Evolutionary conservation across 148 eudicot species (phyloP).

Genomic region (Chenopodium suecicum): DNA sequence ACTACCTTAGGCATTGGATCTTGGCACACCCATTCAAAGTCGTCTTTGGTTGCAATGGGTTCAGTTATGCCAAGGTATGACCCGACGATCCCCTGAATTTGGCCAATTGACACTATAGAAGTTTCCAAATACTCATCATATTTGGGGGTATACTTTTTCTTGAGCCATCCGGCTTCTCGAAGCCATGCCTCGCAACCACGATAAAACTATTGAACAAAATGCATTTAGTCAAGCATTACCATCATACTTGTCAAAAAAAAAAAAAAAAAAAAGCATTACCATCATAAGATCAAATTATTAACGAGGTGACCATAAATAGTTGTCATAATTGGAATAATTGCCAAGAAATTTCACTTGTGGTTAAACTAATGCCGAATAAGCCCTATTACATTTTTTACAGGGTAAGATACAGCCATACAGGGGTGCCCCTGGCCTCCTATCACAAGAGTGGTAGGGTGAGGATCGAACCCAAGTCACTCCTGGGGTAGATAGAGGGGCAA

Average conservation of each 20-base stretch:
- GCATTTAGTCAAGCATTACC: background rate
- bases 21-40: slow-evolving; percentile 33
- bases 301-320: background rate
- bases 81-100: slow-evolving; percentile 3
- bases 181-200: slow-evolving; percentile 26
- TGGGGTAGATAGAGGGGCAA: too few species aligned
- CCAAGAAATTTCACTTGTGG: too few species aligned
- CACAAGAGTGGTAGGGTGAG: too few species aligned
- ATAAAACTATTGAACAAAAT: slow-evolving; percentile 26
- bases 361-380: too few species aligned
- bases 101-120: slow-evolving; percentile 16
- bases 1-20: slow-evolving; percentile 28
- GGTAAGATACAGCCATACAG: too few species aligned
- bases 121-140: slow-evolving; percentile 37
- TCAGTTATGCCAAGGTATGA: slow-evolving; percentile 32
- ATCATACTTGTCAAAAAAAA: background rate
- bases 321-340: background rate
- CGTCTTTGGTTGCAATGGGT: slow-evolving; percentile 26
- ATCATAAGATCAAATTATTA: background rate
- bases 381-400: too few species aligned
- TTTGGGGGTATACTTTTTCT: slow-evolving; percentile 26
- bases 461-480: too few species aligned
- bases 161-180: slow-evolving; percentile 41
- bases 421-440: too few species aligned
- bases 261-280: background rate